Evolutionary conservation across 2,329 filamentous ascomycete genomes (phyloP), one percentile per base, ranked within the genome.

Genomic region (Aureobasidium musti): DNA sequence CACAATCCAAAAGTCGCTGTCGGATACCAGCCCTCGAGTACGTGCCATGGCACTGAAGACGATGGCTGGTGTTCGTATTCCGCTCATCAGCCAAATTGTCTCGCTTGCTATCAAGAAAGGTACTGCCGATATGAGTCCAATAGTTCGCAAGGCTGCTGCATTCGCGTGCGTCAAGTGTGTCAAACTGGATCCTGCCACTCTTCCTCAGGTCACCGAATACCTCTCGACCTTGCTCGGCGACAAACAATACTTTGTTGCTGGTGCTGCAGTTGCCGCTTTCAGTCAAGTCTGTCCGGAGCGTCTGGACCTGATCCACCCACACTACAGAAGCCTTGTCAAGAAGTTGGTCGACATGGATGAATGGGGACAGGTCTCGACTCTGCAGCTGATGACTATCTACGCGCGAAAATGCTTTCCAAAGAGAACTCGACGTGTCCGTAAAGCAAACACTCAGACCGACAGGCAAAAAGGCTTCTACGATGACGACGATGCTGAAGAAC

Each of bases 281-380:
- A 78, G 96, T 77, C 92, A 97, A 70, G 83, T 98, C 33, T 98
- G 94, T 71, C 93, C 95, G 0, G 89, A 96, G 19, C 84, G 90
- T 64, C 84, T 97, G 70, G 93, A 97, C 75, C 80, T 99, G 68
- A 88, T 99, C 71, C 95, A 99, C 78, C 88, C 90, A 70, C 90
- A 97, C 75, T 99, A 98, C 79, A 87, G 91, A 60, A 83, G 86
- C 41, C 81, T 99, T 69, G 88, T 96, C 69, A 91, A 88, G 77
- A 97, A 97, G 81, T 81, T 98, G 63, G 92, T 97, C 28, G 95
- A 99, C 75, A 99, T 99, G 95, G 95, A 99, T 74, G 95, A 99
- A 79, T 99, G 95, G 95, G 91, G 92, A 49, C 95, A 99, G 79
- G 78, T 98, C 64, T 90, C 92, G 2, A 91, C 91, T 2, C 75